Percentiles rank a stretch among this genome's conserved stretches.
phyloP scores from a whole-genome alignment of 352 stramenopile genomes.

The Pythium pyrilobum region DNA sequence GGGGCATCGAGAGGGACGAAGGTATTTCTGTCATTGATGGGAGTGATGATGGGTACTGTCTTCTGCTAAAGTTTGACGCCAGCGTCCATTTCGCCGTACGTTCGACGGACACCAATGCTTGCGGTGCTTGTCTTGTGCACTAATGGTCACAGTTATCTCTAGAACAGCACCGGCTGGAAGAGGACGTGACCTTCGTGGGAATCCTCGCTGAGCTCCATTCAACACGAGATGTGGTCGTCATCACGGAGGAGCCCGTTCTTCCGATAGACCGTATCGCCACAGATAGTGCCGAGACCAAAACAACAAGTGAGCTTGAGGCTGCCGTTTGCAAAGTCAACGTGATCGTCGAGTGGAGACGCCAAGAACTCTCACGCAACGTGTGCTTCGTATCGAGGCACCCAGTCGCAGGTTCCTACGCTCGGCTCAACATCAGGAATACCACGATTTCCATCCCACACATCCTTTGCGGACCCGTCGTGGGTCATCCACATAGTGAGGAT shows the following conservation, averaged over 20 bases:
- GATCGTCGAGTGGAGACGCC: conserved; percentile 5
- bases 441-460: conserved; percentile 29
- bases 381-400: not conserved
- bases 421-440: conserved; percentile 31
- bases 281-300: not conserved
- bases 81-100: not conserved
- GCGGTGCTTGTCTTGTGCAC: not conserved
- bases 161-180: not conserved
- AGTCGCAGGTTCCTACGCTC: not conserved
- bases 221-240: not conserved
- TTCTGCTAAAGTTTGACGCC: conserved; percentile 3
- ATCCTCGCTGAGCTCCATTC: no score
- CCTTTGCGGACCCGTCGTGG: conserved; percentile 27
- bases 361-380: not conserved
- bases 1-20: conserved; percentile 1
- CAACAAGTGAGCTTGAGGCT: not conserved
- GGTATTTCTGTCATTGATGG: not conserved
- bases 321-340: not conserved
- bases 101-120: no score
- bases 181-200: no score
- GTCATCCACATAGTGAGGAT: not conserved
- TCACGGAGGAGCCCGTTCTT: not conserved
- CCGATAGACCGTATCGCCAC: not conserved
- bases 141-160: not conserved
- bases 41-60: not conserved